Evolutionary conservation across 495 filamentous ascomycete species (phyloP), one percentile per base, ranked within the genome.

Genomic region (Endocarpon pusillum): DNA sequence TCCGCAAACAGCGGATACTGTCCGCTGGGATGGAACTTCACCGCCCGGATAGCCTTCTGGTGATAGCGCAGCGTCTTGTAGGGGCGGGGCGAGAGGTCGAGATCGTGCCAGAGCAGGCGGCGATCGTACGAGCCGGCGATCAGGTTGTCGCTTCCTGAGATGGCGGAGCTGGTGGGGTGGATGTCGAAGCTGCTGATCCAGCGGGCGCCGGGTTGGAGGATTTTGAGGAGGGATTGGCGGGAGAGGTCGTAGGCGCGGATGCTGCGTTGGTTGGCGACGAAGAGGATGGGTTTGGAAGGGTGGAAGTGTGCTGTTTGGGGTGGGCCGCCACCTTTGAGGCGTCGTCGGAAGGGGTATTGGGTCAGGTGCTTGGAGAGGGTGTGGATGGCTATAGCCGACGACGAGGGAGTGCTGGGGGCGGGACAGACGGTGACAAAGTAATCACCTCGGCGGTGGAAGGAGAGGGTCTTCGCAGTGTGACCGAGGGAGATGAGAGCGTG

Each of bases 21-120:
- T 0, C 74, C 75, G 38, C 80, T 74, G 33, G 70, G 71, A 54
- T 97, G 89, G 57, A 79, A 94, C 44, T 67, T 70, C 14, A 94
- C 91, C 7, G 73, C 68, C 12, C 89, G 71, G 40, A 97, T 86
- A 31, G 89, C 91, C 55, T 89, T 80, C 43, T 67, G 56, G 55
- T 97, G 89, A 58, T 94, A 96, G 14, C 89, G 69, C 50, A 97
- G 71, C 4, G 85, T 93, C 64, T 94, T 94, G 61, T 94, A 96
- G 1, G 89, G 89, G 34, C 76, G 71, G 34, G 69, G 71, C 1
- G 82, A 89, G 17, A 96, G 73, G 38, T 96, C 91, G 18, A 97
- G 68, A 57, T 97, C 89, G 49, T 96, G 89, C 91, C 91, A 97
- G 33, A 97, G 65, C 3, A 97, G 66, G 32, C 86, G 77, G 38